A percentile compares a stretch with the other conserved stretches of the same genome.
These are phyloP conservation scores for Acer campestre DNA, from an alignment of 345 rosid genomes.

Conservation along the genomic window DNA sequence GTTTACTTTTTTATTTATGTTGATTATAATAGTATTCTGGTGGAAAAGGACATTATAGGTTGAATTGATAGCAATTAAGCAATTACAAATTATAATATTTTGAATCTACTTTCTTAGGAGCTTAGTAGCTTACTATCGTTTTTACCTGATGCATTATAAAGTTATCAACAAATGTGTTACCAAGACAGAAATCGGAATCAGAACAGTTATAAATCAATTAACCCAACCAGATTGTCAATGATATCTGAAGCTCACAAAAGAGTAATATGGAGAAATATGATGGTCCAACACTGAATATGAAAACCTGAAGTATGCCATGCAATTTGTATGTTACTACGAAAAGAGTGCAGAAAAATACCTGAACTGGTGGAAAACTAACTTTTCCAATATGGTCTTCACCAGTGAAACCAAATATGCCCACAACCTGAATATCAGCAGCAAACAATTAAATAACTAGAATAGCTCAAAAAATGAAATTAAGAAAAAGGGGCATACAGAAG, in stretches of 20 bases:
- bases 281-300: conserved; percentile 7
- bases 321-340: neutral
- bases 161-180: neutral
- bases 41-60: conserved; percentile 4
- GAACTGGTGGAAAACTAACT: conserved; percentile 90
- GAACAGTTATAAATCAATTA: neutral
- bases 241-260: conserved; percentile 1
- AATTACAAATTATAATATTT: neutral
- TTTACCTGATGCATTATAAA: neutral
- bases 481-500: neutral
- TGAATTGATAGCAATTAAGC: neutral
- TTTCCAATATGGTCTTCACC: conserved; percentile 98
- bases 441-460: neutral
- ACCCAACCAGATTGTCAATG: neutral
- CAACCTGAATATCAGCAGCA: conserved; percentile 46
- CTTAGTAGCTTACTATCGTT: neutral
- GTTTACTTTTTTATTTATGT: too few relatives aligned
- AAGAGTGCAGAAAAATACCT: conserved; percentile 47
- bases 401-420: conserved; percentile 85
- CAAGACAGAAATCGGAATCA: neutral
- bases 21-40: neutral
- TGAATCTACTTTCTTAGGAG: neutral
- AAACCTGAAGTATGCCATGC: conserved; percentile 6
- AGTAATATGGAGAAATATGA: conserved; percentile 4
- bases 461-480: neutral